Evolutionary conservation across 805 yeast genomes (phyloP).

Genomic region (Wickerhamomyces rabaulensis): DNA sequence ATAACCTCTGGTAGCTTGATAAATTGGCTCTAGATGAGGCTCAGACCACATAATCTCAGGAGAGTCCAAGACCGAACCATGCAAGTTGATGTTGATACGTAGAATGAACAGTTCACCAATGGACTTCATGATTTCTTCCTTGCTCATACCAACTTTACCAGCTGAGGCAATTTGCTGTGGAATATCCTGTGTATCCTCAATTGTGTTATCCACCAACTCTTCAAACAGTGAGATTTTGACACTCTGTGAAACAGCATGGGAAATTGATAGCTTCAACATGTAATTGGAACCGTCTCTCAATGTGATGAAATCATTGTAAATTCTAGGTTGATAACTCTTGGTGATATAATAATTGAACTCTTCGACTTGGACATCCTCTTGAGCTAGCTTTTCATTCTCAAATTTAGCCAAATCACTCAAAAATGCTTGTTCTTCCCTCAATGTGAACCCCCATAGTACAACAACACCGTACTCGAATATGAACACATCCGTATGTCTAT

Average conservation of each 20-base stretch:
- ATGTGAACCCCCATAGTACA: conserved; percentile 92
- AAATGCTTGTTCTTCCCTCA: conserved; percentile 77
- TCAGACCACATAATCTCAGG: conserved; percentile 99
- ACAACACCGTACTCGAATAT: conserved; percentile 96
- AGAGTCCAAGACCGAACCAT: conserved; percentile 87
- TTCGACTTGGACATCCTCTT: conserved; percentile 89
- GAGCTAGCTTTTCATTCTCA: conserved; percentile 86
- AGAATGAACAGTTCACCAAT: conserved; percentile 93
- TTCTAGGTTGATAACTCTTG: conserved; percentile 89
- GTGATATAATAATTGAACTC: conserved; percentile 95
- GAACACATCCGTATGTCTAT: conserved; percentile 71
- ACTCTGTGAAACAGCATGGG: conserved; percentile 94
- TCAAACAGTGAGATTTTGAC: conserved; percentile 94
- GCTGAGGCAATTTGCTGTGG: conserved; percentile 94
- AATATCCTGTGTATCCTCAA: conserved; percentile 94
- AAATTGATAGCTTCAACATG: conserved; percentile 86
- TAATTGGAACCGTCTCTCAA: conserved; percentile 83
- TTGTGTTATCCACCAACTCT: conserved; percentile 93
- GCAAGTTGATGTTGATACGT: conserved; percentile 73
- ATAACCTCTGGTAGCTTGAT: conserved; percentile 95
- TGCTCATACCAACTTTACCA: conserved; percentile 91
- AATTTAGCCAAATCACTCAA: conserved; percentile 82
- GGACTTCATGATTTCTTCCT: conserved; percentile 94
- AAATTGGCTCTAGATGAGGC: conserved; percentile 95
- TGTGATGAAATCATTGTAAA: conserved; percentile 92